A percentile compares a stretch with the other conserved stretches of the same genome.
phyloP scores from a whole-genome alignment of 208 protist species.

The Acanthamoeba triangularis region DNA sequence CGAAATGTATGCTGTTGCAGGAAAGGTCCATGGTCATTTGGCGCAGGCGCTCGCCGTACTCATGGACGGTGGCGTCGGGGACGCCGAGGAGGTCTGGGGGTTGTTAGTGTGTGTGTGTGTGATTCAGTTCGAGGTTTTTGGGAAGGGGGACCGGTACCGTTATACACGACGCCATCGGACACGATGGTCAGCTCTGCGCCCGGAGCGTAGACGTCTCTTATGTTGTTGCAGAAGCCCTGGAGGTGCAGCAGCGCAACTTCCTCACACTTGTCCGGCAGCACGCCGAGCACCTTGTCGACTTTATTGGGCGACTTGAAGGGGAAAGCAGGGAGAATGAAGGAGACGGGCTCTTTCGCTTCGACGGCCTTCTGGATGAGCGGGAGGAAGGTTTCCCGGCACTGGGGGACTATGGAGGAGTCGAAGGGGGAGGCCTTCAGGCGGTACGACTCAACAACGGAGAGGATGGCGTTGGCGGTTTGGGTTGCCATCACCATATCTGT shows the following conservation, averaged over 20 bases:
- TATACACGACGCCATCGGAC: constrained; percentile 21
- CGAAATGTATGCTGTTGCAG: constrained; percentile 5
- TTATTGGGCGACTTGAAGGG: constrained; percentile 61
- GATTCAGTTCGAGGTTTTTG: background rate
- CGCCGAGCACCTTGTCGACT: constrained; percentile 59
- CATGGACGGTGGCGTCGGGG: background rate
- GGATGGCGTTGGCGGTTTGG: background rate
- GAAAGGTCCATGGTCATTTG: constrained; percentile 9
- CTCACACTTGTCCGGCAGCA: constrained; percentile 66
- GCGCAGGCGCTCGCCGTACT: background rate
- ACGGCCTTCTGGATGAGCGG: background rate
- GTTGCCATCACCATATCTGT: background rate
- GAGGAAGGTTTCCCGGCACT: background rate
- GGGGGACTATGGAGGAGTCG: background rate
- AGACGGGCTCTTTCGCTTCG: constrained; percentile 19
- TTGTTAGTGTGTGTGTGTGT: background rate
- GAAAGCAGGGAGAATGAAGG: constrained; percentile 55
- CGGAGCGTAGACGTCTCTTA: constrained; percentile 15
- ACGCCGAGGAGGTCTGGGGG: background rate
- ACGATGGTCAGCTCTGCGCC: constrained; percentile 26
- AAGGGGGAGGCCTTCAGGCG: constrained; percentile 3
- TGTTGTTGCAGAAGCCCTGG: constrained; percentile 50
- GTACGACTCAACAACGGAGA: background rate
- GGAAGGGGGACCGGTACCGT: constrained; percentile 10
- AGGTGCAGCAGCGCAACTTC: constrained; percentile 21